Evolutionary conservation across 2,329 filamentous ascomycete species (phyloP).

Genomic region (Stagonosporopsis cucurbitacearum): DNA sequence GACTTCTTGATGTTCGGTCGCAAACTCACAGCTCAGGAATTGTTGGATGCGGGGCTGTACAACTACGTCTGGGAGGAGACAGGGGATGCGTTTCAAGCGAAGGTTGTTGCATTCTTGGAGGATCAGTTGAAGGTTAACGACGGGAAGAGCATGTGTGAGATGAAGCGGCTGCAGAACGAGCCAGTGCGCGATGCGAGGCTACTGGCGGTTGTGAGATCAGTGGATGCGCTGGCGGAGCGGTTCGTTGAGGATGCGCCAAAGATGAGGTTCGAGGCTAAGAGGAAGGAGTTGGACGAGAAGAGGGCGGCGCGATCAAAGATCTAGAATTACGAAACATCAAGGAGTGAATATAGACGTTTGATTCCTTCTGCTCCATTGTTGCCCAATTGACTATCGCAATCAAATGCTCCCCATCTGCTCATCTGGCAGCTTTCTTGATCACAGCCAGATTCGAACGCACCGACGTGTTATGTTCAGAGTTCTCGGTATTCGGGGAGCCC

Average conservation of each 20-base stretch:
- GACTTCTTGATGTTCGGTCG: conserved; percentile 61
- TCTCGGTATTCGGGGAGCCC: conserved; percentile 32
- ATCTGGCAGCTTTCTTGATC: conserved; percentile 27
- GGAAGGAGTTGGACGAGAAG: conserved; percentile 43
- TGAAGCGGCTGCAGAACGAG: conserved; percentile 58
- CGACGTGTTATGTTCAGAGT: conserved; percentile 44
- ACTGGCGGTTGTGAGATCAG: conserved; percentile 55
- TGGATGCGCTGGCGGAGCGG: conserved; percentile 57
- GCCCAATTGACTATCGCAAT: not conserved
- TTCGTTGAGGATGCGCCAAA: conserved; percentile 57
- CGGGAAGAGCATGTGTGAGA: conserved; percentile 61
- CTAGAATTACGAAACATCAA: not conserved
- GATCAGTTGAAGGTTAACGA: conserved; percentile 56
- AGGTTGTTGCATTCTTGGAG: conserved; percentile 53
- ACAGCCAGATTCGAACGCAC: conserved; percentile 47
- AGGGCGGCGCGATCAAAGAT: conserved; percentile 42
- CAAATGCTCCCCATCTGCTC: not conserved
- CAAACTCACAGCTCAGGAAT: conserved; percentile 53
- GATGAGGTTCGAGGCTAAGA: conserved; percentile 55
- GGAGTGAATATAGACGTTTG: not conserved
- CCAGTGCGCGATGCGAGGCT: conserved; percentile 54
- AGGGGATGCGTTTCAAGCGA: conserved; percentile 51
- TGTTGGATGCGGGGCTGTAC: conserved; percentile 54
- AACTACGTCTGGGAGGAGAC: conserved; percentile 54
- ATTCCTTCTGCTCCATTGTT: not conserved